These are phyloP conservation scores for Boletus sp. DNA, from an alignment of 1,284 basidiomycete species.

Conservation along the genomic window DNA sequence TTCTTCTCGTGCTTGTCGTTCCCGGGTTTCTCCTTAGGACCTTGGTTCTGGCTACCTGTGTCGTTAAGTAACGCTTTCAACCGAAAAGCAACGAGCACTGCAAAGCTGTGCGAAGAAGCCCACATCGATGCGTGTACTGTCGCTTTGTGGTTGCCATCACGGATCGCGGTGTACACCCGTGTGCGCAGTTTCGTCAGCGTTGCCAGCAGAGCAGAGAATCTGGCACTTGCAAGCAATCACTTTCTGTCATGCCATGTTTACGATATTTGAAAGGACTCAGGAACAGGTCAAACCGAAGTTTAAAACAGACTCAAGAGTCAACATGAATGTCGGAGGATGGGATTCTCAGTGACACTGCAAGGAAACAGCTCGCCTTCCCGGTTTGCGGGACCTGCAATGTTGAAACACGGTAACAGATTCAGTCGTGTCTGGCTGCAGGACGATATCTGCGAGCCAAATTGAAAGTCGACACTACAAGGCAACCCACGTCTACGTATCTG, in stretches of 20 bases:
- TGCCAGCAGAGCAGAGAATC: too few species aligned
- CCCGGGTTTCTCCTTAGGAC: neutral
- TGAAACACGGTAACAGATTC: neutral
- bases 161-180: too few species aligned
- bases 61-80: too few species aligned
- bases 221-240: too few species aligned
- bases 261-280: too few species aligned
- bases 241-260: too few species aligned
- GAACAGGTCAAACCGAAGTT: too few species aligned
- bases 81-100: neutral
- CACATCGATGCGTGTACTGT: too few species aligned
- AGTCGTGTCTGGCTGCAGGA: neutral
- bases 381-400: neutral
- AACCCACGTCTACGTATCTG: neutral
- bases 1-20: neutral
- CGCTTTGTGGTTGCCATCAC: too few species aligned
- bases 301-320: neutral
- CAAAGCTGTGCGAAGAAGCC: slow-evolving; percentile 6
- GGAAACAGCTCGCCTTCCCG: neutral
- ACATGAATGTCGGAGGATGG: neutral
- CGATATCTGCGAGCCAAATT: neutral
- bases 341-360: neutral
- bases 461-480: too few species aligned
- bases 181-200: too few species aligned
- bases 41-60: neutral